Evolutionary conservation across 306 rosid species (phyloP), one percentile per base, ranked within the genome.

Genomic region (Quercus agrifolia): DNA sequence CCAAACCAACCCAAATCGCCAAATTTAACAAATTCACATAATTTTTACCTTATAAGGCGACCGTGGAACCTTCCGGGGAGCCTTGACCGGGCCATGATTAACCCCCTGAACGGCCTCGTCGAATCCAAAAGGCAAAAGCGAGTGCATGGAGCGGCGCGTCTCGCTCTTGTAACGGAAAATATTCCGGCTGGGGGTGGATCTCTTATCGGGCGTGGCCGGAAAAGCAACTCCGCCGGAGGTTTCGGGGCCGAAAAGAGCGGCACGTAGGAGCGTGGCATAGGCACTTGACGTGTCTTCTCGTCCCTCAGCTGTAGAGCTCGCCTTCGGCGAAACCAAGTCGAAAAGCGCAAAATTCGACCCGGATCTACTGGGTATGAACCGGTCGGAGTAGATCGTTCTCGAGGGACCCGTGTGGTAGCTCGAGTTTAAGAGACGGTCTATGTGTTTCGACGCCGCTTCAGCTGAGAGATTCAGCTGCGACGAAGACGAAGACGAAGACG

Each of bases 151-250:
- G 84, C 75, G 91, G 21, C 94, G 85, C 25, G 99, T 96, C 88
- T 96, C 99, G 14, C 88, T 91, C 83, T 96, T 90, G 69, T 89
- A 96, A 64, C 99, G 91, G 78, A 96, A 96, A n/a, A 96, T 96
- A 59, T 96, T 96, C 82, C 88, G 87, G 77, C 83, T 93, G 0
- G 97, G 91, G 6, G 87, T 87, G 51, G 66, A 70, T n/a, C 80
- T 78, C 78, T 93, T 93, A 66, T 88, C 93, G 44, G 96, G 98
- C 6, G 98, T 90, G 27, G 75, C 71, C 0, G 98, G 98, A 19
- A 87, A 77, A 5, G 78, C 27, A 7, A 86, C 91, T 10, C 92
- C 98, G 54, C 54, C 54, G 5, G 54, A 49, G 25, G 89, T 75
- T 12, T 89, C 94, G 18, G 96, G 94, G 2, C 98, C 99, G 17